Conservation (phyloP, 2,329 filamentous ascomycete species). For the Beauveria sp. region DNA sequence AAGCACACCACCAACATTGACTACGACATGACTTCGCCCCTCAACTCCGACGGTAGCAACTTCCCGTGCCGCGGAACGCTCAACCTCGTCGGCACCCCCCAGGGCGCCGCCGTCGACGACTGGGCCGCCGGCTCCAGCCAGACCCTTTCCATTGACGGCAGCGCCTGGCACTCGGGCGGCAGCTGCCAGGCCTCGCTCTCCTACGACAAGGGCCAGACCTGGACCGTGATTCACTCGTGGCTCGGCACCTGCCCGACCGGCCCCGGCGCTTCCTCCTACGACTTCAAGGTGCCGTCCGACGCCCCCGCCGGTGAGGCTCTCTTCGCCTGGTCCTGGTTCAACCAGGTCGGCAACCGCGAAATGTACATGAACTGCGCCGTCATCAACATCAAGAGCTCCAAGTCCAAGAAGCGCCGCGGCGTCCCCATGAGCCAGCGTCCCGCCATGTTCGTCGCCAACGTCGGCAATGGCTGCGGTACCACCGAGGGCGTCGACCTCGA, state of each 20-base stretch:
- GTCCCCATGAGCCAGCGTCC: slow-evolving; percentile 49
- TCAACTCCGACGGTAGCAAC: slow-evolving; percentile 51
- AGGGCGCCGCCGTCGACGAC: slow-evolving; percentile 47
- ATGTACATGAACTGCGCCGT: slow-evolving; percentile 77
- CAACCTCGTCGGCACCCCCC: slow-evolving; percentile 37
- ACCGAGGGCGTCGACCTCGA: slow-evolving; percentile 48
- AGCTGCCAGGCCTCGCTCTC: slow-evolving; percentile 71
- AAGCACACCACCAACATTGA: slow-evolving; percentile 46
- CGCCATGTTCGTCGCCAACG: slow-evolving; percentile 62
- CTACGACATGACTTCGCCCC: slow-evolving; percentile 64
- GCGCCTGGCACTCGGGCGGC: slow-evolving; percentile 58
- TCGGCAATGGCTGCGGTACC: slow-evolving; percentile 29
- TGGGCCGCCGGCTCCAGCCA: slow-evolving; percentile 57
- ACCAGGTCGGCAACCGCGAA: slow-evolving; percentile 34
- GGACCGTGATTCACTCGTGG: slow-evolving; percentile 57
- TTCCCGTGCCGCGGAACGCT: slow-evolving; percentile 70
- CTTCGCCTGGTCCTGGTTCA: slow-evolving; percentile 73
- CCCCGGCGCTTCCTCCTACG: slow-evolving; percentile 40
- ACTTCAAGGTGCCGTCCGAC: slow-evolving; percentile 59
- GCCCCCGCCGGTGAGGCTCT: slow-evolving; percentile 54
- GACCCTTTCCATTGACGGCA: slow-evolving; percentile 56
- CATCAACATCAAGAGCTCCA: slow-evolving; percentile 48
- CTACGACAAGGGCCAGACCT: slow-evolving; percentile 62
- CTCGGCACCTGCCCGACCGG: slow-evolving; percentile 44
- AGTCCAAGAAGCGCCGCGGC: slow-evolving; percentile 24